Evolutionary conservation across 768 basidiomycete species (phyloP).

Genomic region (Kondoa subrosea): DNA sequence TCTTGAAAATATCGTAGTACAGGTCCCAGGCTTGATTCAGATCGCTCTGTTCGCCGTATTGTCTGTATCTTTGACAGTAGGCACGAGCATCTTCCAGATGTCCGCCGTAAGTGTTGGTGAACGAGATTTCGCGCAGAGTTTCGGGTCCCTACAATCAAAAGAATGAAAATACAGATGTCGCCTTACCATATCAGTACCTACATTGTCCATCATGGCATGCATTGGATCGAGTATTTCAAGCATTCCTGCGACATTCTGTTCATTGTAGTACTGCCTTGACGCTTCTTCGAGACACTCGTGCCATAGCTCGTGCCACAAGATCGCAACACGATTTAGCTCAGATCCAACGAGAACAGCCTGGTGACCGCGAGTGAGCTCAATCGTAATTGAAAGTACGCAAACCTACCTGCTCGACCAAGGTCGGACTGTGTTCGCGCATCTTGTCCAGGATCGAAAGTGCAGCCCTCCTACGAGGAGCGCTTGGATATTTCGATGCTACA

Average conservation of each 20-base stretch:
- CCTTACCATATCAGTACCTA: conserved; percentile 33
- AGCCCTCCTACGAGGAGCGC: conserved; percentile 57
- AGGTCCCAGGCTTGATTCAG: conserved; percentile 98
- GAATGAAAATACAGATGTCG: not conserved
- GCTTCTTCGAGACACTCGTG: conserved; percentile 97
- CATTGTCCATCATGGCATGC: conserved; percentile 78
- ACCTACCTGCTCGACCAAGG: conserved; percentile 56
- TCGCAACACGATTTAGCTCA: conserved; percentile 90
- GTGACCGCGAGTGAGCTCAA: conserved; percentile 26
- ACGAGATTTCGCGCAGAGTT: conserved; percentile 85
- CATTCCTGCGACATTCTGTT: conserved; percentile 94
- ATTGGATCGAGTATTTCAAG: conserved; percentile 78
- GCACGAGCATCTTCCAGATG: conserved; percentile 85
- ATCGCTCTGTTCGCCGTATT: conserved; percentile 70
- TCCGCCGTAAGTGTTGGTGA: conserved; percentile 79
- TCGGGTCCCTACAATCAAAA: conserved; percentile 55
- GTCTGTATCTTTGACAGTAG: conserved; percentile 67
- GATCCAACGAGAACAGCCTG: conserved; percentile 75
- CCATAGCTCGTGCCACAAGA: conserved; percentile 98
- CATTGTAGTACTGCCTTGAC: conserved; percentile 86
- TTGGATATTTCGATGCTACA: conserved; percentile 91
- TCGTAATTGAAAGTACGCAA: not conserved
- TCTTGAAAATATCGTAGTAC: conserved; percentile 96
- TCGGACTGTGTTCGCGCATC: conserved; percentile 78
- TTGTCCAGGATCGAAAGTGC: conserved; percentile 74